Evolutionary conservation across 2,329 filamentous ascomycete species (phyloP), one percentile per base, ranked within the genome.

Genomic region (Phialophora tarda): DNA sequence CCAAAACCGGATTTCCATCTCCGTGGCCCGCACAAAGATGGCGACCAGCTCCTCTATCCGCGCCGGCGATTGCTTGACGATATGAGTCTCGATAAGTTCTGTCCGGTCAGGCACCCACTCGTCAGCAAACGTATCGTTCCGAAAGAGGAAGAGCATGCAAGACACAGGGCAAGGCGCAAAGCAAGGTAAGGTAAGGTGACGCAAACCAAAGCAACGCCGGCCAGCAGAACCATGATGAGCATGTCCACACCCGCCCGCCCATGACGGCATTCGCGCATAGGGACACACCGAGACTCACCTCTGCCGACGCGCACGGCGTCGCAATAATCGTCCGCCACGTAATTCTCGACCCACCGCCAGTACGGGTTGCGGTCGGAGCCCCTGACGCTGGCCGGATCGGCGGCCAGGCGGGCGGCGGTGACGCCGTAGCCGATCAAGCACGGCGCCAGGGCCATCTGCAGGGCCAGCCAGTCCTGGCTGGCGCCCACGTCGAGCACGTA

Each of bases 331-430:
- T 91, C 88, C 1, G 89, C 90, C 17, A 91, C 86, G 75, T 97
- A 98, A 74, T 92, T 96, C 75, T 93, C 84, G 71, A 98, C 92
- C 94, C 94, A 98, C 54, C 88, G 85, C 89, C 91, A 95, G 80
- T 96, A 98, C 21, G 80, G 83, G 76, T 94, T 96, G 0, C 82
- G 86, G 12, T 89, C 26, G n/a, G 55, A 41, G 8, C 28, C 62
- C 47, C 83, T 83, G 57, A 81, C 73, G 41, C 88, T 90, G n/a
- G 81, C 82, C 57, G 84, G 79, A 68, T 91, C 88, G 14, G 82
- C 82, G 72, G 88, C 83, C 2, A 97, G 82, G 73, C 91, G 85
- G 73, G 84, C 84, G 5, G 91, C 94, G 66, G 96, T 91, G 63
- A 87, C 86, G 10, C 89, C 89, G 76, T 98, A 97, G 50, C 94